phyloP scores from a whole-genome alignment of 768 basidiomycete species.

The Tulasnella sp. region DNA sequence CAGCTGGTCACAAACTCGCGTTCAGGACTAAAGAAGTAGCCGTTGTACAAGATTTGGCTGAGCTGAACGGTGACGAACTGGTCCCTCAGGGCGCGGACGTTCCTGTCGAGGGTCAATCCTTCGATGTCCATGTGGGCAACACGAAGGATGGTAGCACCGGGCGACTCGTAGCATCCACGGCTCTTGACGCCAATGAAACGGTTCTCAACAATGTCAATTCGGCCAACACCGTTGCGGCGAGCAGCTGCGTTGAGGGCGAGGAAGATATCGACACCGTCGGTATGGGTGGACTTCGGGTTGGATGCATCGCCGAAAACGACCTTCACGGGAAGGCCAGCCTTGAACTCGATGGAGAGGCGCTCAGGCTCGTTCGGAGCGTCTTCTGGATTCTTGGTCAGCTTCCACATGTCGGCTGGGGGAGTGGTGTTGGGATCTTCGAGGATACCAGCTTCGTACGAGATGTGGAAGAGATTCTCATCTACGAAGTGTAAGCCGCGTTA shows the following conservation, averaged over 20 bases:
- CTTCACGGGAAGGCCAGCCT: slow-evolving; percentile 79
- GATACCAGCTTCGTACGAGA: slow-evolving; percentile 99
- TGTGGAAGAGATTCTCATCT: slow-evolving; percentile 99
- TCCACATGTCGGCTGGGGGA: slow-evolving; percentile 98
- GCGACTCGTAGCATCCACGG: slow-evolving; percentile 98
- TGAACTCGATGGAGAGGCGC: slow-evolving; percentile 79
- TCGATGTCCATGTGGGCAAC: slow-evolving; percentile 95
- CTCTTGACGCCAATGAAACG: slow-evolving; percentile 99
- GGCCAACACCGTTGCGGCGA: slow-evolving; percentile 90
- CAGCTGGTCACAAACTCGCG: slow-evolving; percentile 89
- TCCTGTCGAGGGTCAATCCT: slow-evolving; percentile 95
- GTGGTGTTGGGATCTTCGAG: slow-evolving; percentile 95
- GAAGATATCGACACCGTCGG: slow-evolving; percentile 96
- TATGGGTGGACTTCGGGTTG: slow-evolving; percentile 43
- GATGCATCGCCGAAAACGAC: slow-evolving; percentile 44
- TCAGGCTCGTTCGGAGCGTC: slow-evolving; percentile 76
- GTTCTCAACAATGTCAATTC: slow-evolving; percentile 99
- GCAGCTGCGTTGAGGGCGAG: slow-evolving; percentile 84
- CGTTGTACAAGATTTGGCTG: slow-evolving; percentile 92
- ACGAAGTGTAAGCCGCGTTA: background rate
- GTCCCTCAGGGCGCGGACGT: slow-evolving; percentile 90
- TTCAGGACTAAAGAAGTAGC: slow-evolving; percentile 99
- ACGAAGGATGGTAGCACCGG: slow-evolving; percentile 93
- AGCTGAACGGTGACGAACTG: slow-evolving; percentile 91
- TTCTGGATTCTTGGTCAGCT: slow-evolving; percentile 81